phyloP scores from a whole-genome alignment of 208 protist genomes.

The Leishmania guyanensis region DNA sequence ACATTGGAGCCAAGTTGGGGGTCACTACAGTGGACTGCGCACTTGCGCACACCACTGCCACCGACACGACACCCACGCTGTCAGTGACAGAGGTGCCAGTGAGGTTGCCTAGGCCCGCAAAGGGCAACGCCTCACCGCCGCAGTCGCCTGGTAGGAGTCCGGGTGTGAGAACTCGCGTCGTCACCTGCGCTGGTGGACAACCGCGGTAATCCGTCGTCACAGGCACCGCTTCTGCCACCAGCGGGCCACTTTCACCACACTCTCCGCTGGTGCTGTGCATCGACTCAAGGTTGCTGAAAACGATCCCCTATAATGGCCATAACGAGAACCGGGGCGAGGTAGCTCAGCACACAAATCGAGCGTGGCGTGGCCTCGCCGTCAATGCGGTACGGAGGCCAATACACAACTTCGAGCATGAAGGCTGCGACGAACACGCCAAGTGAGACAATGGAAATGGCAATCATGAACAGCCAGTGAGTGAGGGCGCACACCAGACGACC shows the following conservation, averaged over 20 bases:
- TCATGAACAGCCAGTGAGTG: conserved; percentile 28
- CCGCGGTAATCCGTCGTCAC: background rate
- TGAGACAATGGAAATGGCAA: conserved; percentile 19
- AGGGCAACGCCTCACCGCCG: background rate
- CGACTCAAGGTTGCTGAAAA: background rate
- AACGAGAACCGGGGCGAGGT: conserved; percentile 26
- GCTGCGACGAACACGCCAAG: conserved; percentile 30
- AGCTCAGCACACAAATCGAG: conserved; percentile 25
- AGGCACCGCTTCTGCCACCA: background rate
- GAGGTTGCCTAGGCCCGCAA: background rate
- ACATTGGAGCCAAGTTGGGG: background rate
- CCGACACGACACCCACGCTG: background rate
- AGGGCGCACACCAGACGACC: conserved; percentile 20
- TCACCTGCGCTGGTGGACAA: background rate
- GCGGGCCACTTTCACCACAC: background rate
- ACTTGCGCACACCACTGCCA: background rate
- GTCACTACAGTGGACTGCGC: background rate
- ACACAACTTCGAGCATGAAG: conserved; percentile 23
- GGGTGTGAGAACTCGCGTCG: background rate
- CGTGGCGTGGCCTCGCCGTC: background rate
- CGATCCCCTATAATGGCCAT: conserved; percentile 21
- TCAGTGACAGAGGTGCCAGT: background rate
- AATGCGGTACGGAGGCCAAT: conserved; percentile 18
- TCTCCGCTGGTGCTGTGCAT: background rate
- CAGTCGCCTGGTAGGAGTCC: background rate